Evolutionary conservation across 208 protist genomes (phyloP), one percentile per base, ranked within the genome.

Genomic region (Trypanosoma platydactyli): DNA sequence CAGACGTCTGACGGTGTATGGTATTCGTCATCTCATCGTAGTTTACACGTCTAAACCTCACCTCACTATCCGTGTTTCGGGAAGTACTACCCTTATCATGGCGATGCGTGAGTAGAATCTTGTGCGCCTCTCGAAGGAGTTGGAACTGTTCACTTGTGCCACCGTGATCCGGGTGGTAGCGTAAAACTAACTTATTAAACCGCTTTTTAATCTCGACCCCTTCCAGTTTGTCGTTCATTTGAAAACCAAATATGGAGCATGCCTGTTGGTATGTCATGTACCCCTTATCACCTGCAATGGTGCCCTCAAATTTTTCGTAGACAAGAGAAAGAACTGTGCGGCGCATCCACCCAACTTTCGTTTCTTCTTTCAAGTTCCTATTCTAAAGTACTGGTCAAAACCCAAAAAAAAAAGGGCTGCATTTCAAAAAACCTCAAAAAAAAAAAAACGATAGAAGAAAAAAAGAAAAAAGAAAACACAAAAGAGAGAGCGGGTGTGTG

Each of bases 221-320:
- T 38, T 78, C 83, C 71, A 86, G 81, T 41, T 79, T 69, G 35
- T 93, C 83, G 60, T 85, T 81, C 55, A 94, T 75, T 56, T 93
- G 78, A 71, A 92, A 94, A 20, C 90, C 90, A 70, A 95, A 95
- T 51, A 95, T 90, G 53, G 82, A 86, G 64, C 85, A 93, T 27
- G 90, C 87, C 66, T 93, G 87, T 60, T 93, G 83, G 40, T 91
- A 77, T 13, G 90, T 92, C 83, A 93, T 92, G 68, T 82, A 80
- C 7, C 89, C 89, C 58, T 91, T 88, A 68, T 95, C 86, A 48
- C 86, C 86, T 7, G 86, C 69, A 18, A 94, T 56, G 51, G 74
- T 71, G 11, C 79, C 89, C 30, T 91, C 72, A 54, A 75, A 75
- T 51, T 73, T 48, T 55, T 79, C 68, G 46, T 79, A 76, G 5